Conservation (phyloP, 768 basidiomycete species). For the Serendipita sp. region DNA sequence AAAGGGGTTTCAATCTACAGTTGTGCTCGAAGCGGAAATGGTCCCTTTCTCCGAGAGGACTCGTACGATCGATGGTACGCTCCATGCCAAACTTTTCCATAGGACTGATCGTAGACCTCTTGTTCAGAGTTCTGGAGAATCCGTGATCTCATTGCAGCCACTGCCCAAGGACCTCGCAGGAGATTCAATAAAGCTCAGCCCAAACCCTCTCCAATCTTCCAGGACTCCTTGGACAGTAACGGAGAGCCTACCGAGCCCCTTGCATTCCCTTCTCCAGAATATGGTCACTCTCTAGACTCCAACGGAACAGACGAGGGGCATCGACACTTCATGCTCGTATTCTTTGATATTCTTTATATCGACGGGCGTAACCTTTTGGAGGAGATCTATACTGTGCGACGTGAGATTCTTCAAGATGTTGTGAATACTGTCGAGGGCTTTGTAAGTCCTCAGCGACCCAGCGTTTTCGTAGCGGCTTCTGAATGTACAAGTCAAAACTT, state of each 20-base stretch:
- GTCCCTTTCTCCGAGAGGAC: slow-evolving; percentile 54
- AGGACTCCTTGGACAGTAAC: background rate
- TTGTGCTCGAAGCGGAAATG: slow-evolving; percentile 75
- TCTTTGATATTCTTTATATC: slow-evolving; percentile 71
- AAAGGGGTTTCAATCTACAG: slow-evolving; percentile 12
- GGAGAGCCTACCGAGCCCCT: background rate
- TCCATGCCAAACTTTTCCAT: background rate
- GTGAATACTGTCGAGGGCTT: slow-evolving; percentile 41
- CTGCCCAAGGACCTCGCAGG: slow-evolving; percentile 39
- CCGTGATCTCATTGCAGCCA: slow-evolving; percentile 38
- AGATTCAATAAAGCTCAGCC: too few species aligned
- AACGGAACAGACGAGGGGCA: slow-evolving; percentile 23
- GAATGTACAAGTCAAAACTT: background rate
- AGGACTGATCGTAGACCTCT: background rate
- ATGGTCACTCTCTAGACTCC: slow-evolving; percentile 27
- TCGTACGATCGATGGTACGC: slow-evolving; percentile 51
- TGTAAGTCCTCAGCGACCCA: slow-evolving; percentile 17
- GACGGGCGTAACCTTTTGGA: slow-evolving; percentile 44
- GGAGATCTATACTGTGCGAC: slow-evolving; percentile 41
- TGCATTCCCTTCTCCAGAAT: background rate
- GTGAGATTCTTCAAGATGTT: slow-evolving; percentile 42
- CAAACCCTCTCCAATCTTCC: background rate
- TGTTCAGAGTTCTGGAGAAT: slow-evolving; percentile 68
- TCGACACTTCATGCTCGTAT: slow-evolving; percentile 62
- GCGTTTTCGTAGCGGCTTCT: background rate